A percentile compares a stretch with the other conserved stretches of the same genome.
These are phyloP conservation scores for Metrosideros polymorpha DNA, from an alignment of 441 rosid genomes.

Conservation along the genomic window DNA sequence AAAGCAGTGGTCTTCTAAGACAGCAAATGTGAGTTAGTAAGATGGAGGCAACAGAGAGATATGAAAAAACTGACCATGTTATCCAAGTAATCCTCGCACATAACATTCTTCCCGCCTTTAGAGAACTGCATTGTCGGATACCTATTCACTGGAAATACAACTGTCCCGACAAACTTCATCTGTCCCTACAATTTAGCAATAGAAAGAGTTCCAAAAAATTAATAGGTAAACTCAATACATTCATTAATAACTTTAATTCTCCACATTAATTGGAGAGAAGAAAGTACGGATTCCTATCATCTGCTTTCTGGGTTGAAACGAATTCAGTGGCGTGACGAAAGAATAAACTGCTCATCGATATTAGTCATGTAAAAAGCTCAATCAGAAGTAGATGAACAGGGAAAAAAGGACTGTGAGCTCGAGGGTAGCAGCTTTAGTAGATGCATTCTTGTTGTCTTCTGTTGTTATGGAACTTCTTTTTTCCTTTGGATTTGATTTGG, in stretches of 20 bases:
- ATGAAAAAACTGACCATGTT: constrained; percentile 49
- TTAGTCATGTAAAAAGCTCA: no score
- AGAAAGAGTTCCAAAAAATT: background rate
- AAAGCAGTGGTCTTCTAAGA: background rate
- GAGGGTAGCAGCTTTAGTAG: no score
- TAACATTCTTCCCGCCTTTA: constrained; percentile 75
- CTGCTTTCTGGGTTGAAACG: background rate
- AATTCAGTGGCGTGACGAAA: background rate
- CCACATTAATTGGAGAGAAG: background rate
- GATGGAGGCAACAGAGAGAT: background rate
- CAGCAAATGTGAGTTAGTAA: fast-evolving
- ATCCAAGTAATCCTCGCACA: constrained; percentile 83
- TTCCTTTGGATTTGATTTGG: no score
- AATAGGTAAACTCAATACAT: background rate
- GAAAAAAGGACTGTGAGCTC: background rate
- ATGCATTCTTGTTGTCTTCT: no score
- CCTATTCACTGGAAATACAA: constrained; percentile 65
- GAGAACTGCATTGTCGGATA: constrained; percentile 76
- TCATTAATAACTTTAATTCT: background rate
- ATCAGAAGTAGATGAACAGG: background rate
- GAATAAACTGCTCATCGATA: no score
- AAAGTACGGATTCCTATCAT: background rate
- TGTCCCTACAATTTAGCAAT: constrained; percentile 41
- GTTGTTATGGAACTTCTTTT: no score
- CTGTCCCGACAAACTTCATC: constrained; percentile 84